phyloP scores from a whole-genome alignment of 129 eudicot genomes.

The Flaveria linearis region DNA sequence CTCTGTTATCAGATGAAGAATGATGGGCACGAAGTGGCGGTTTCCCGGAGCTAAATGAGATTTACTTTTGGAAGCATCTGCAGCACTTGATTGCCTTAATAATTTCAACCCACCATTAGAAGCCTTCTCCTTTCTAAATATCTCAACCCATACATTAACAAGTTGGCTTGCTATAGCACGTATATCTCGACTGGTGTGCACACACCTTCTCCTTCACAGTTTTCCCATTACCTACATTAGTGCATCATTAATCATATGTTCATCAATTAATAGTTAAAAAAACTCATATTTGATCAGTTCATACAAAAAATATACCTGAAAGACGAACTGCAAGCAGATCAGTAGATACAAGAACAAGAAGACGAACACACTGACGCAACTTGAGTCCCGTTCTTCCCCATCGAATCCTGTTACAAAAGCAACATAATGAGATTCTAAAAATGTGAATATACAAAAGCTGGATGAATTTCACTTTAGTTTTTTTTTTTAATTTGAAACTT shows the following conservation, averaged over 20 bases:
- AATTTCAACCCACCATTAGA: conserved; percentile 65
- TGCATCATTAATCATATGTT: conserved; percentile 4
- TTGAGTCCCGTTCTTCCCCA: conserved; percentile 98
- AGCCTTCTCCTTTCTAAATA: conserved; percentile 91
- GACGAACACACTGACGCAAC: conserved; percentile 96
- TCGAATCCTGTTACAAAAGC: conserved; percentile 71
- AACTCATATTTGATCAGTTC: conserved; percentile 2
- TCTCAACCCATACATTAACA: conserved; percentile 90
- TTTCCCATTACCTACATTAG: conserved; percentile 77
- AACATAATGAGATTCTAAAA: neutral
- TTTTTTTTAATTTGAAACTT: conserved; percentile 16
- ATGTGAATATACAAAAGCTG: neutral
- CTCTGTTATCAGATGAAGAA: conserved; percentile 42
- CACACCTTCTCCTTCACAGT: conserved; percentile 98
- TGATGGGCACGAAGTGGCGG: conserved; percentile 70
- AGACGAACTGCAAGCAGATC: conserved; percentile 89
- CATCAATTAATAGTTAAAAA: neutral
- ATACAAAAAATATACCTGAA: conserved; percentile 57
- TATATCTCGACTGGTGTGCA: conserved; percentile 97
- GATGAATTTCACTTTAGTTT: neutral
- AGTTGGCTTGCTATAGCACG: conserved; percentile 98
- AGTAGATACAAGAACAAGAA: conserved; percentile 92
- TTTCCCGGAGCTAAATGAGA: conserved; percentile 48
- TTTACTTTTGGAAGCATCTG: conserved; percentile 65
- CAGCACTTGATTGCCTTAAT: conserved; percentile 53